Evolutionary conservation across 257 asterid genomes (phyloP).

Genomic region (Jacaranda copaia): DNA sequence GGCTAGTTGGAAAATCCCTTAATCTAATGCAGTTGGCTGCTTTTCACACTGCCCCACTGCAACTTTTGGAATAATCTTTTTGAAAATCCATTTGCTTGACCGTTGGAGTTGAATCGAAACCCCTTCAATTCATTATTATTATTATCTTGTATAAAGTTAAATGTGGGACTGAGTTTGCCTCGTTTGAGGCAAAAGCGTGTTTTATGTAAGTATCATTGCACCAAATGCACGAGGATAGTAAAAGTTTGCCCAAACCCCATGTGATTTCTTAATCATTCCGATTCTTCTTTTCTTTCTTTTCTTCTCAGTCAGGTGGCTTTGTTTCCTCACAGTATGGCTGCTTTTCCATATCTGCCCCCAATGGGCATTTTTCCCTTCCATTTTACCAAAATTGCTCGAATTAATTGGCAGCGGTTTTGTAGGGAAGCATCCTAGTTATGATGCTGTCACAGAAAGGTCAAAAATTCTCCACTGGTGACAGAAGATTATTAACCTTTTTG

Average conservation of each 20-base stretch:
- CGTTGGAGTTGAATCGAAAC: not conserved
- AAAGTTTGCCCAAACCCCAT: constrained; percentile 12
- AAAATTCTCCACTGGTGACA: constrained; percentile 29
- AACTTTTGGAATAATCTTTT: constrained; percentile 17
- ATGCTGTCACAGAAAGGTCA: constrained; percentile 24
- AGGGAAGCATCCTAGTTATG: constrained; percentile 31
- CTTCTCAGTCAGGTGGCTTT: too few relatives aligned
- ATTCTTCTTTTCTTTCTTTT: not conserved
- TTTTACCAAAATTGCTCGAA: not conserved
- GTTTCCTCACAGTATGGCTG: not conserved
- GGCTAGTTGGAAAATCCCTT: constrained; percentile 20
- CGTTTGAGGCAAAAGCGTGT: constrained; percentile 30
- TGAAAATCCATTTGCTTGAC: not conserved
- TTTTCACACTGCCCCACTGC: constrained; percentile 17
- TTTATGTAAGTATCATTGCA: constrained; percentile 12
- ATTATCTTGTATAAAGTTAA: not conserved
- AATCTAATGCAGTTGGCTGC: constrained; percentile 1
- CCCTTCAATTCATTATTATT: not conserved
- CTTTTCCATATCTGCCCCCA: constrained; percentile 10
- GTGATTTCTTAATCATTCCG: constrained; percentile 32
- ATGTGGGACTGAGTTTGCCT: constrained; percentile 8
- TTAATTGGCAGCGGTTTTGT: constrained; percentile 14
- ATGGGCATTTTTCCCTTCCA: not conserved
- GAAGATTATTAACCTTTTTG: constrained; percentile 11
- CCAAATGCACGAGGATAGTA: not conserved